Conservation (phyloP, 208 protist species). For the Crithidia mellificae region DNA sequence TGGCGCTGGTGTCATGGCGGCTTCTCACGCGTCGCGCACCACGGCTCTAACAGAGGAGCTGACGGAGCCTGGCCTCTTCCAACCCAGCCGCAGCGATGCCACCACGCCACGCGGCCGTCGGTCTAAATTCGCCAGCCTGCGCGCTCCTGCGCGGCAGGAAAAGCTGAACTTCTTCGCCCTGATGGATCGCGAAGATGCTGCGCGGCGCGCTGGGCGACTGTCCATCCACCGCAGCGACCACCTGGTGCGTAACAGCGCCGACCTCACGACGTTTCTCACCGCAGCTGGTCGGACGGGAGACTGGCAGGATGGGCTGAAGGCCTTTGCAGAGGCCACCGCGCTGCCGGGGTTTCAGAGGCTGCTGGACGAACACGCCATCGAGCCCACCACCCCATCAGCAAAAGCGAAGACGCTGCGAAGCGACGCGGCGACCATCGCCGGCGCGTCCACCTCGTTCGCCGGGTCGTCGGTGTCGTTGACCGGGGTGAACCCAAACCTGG, state of each 20-base stretch:
- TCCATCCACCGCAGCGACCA: slow-evolving; percentile 40
- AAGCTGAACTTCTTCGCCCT: slow-evolving; percentile 53
- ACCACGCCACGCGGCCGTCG: neutral
- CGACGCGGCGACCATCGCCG: too few species aligned
- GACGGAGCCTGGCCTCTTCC: slow-evolving; percentile 1
- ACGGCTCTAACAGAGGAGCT: neutral
- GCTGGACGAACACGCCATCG: neutral
- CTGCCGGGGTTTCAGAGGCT: slow-evolving; percentile 10
- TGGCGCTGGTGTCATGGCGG: too few species aligned
- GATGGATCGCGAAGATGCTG: slow-evolving; percentile 67
- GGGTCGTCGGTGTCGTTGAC: slow-evolving; percentile 5
- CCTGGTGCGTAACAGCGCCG: slow-evolving; percentile 65
- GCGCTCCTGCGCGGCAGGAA: slow-evolving; percentile 2
- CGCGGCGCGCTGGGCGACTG: slow-evolving; percentile 37
- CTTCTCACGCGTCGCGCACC: neutral
- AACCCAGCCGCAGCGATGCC: slow-evolving; percentile 9
- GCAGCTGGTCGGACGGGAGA: slow-evolving; percentile 51
- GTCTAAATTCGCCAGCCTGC: neutral
- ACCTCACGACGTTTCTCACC: slow-evolving; percentile 69
- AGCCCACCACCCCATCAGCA: too few species aligned
- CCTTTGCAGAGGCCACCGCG: slow-evolving; percentile 52
- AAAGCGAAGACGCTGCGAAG: too few species aligned
- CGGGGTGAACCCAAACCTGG: slow-evolving; percentile 40
- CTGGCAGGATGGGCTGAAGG: slow-evolving; percentile 73
- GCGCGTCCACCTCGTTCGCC: neutral